A percentile compares a stretch with the other conserved stretches of the same genome.
Conservation (phyloP, 345 rosid species). For the Cardamine chenopodiifolia region DNA sequence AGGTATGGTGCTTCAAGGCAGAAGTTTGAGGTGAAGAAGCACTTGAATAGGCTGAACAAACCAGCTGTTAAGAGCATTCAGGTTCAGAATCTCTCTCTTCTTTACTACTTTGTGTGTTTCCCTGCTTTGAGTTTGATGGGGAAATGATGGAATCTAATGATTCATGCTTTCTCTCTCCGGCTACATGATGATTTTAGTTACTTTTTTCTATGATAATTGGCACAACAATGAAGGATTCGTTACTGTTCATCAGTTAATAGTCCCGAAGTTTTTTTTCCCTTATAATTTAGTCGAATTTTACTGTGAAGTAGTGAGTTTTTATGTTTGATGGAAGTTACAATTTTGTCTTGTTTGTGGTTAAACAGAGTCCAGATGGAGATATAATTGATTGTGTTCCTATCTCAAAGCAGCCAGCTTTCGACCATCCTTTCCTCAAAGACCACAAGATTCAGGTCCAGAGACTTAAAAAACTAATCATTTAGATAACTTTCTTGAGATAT, state of each 20-base stretch:
- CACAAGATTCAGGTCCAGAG: slow-evolving; percentile 91
- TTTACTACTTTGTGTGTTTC: background rate
- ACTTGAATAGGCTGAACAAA: slow-evolving; percentile 86
- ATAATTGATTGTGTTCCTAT: slow-evolving; percentile 83
- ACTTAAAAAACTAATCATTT: background rate
- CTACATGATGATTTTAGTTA: slow-evolving; percentile 10
- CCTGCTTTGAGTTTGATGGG: slow-evolving; percentile 15
- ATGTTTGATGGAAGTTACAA: background rate
- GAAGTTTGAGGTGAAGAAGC: slow-evolving; percentile 73
- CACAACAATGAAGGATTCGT: background rate
- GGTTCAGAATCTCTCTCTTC: slow-evolving; percentile 43
- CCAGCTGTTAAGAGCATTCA: slow-evolving; percentile 76
- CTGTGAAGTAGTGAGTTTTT: background rate
- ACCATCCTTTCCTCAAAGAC: slow-evolving; percentile 91
- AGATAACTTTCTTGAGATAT: background rate
- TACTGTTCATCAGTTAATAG: background rate
- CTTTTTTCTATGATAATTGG: background rate
- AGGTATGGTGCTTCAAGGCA: slow-evolving; percentile 65
- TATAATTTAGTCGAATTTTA: background rate
- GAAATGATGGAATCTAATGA: slow-evolving; percentile 2
- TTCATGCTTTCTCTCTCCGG: slow-evolving; percentile 27
- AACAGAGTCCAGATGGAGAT: slow-evolving; percentile 78
- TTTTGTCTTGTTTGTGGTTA: slow-evolving; percentile 16
- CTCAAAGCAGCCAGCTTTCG: slow-evolving; percentile 90
- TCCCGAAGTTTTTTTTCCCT: background rate